Base-by-base conservation (phyloP, 2,329 filamentous ascomycete genomes). In the Pestalotiopsis fici region DNA sequence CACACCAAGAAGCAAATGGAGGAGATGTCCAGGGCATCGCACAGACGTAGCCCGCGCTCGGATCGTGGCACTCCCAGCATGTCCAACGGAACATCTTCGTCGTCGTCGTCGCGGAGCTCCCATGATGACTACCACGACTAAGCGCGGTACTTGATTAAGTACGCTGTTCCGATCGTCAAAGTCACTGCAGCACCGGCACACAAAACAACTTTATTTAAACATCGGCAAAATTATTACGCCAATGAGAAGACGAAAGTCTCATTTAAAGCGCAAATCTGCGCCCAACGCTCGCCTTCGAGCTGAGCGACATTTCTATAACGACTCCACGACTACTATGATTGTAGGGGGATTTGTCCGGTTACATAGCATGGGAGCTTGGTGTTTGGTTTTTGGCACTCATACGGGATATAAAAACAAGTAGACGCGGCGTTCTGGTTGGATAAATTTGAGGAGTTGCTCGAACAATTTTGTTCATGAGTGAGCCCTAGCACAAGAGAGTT, bases 1-100 rank as follows among this genome's bases (percentile, higher is more conserved):
- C 88, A 91, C 79, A 91, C 89, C 69, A 89, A 88, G 81, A 82
- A 84, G 66, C 89, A 90, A 76, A 90, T 91, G 87, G 87, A 91
- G 69, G 82, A 82, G 7, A 83, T 83, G n/a, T 81, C 82, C 13
- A 81, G 83, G 3, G 82, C 83, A 12, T 82, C 85, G 1, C 75
- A 78, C 37, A 76, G 80, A 57, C 77, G 79, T 27, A 65, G 68
- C 12, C 43, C 57, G 12, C 71, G 69, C 15, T 67, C 71, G 5
- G 66, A 68, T 4, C 67, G 68, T 9, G 55, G 64, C 2, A 37
- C 72, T 1, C 68, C 74, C 0, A 35, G 69, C n/a, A 55, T 78
- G 65, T 70, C 72, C 5, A 77, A 77, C 47, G 74, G 75, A 55
- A 70, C 69, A 11, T 74, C 74, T 1, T 61, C 43, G 3, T 70